Evolutionary conservation across 495 filamentous ascomycete species (phyloP).

Genomic region (Xanthoparmelia taractica): DNA sequence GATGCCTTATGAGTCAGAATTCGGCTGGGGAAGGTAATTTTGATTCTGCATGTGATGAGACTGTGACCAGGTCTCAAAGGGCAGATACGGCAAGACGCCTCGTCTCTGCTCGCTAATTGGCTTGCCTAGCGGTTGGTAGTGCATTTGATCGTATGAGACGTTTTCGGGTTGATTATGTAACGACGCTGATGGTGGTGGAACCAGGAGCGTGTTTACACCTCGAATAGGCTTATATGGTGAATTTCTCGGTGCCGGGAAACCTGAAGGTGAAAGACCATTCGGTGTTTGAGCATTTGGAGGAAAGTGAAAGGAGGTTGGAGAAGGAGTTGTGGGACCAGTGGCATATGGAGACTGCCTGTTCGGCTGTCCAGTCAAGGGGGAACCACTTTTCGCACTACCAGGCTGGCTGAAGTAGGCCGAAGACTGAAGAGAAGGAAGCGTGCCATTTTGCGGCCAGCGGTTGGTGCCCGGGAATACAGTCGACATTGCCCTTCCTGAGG

Average conservation of each 20-base stretch:
- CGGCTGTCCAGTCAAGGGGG: slow-evolving; percentile 17
- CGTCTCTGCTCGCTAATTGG: slow-evolving; percentile 64
- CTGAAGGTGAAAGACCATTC: slow-evolving; percentile 53
- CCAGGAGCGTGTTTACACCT: slow-evolving; percentile 77
- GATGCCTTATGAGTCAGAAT: slow-evolving; percentile 8
- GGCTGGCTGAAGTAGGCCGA: slow-evolving; percentile 28
- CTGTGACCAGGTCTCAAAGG: slow-evolving; percentile 42
- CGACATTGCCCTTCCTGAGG: slow-evolving; percentile 49
- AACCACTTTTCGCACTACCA: slow-evolving; percentile 11
- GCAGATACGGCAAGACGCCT: slow-evolving; percentile 72
- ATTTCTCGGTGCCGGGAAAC: slow-evolving; percentile 54
- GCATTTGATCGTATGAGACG: slow-evolving; percentile 74
- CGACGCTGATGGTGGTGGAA: slow-evolving; percentile 75
- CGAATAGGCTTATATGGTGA: slow-evolving; percentile 92
- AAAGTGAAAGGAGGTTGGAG: slow-evolving; percentile 27
- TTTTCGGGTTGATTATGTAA: slow-evolving; percentile 61
- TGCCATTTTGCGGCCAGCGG: slow-evolving; percentile 39
- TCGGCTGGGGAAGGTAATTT: slow-evolving; percentile 19
- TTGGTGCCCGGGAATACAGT: slow-evolving; percentile 49
- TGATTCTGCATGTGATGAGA: slow-evolving; percentile 23
- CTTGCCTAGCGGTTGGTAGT: slow-evolving; percentile 85
- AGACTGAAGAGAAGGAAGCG: slow-evolving; percentile 50
- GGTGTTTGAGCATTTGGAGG: slow-evolving; percentile 34
- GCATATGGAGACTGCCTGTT: slow-evolving; percentile 22
- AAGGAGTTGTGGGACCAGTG: slow-evolving; percentile 35